Base-by-base conservation (phyloP, 768 basidiomycete genomes). In the Holtermanniella nyarrowii region DNA sequence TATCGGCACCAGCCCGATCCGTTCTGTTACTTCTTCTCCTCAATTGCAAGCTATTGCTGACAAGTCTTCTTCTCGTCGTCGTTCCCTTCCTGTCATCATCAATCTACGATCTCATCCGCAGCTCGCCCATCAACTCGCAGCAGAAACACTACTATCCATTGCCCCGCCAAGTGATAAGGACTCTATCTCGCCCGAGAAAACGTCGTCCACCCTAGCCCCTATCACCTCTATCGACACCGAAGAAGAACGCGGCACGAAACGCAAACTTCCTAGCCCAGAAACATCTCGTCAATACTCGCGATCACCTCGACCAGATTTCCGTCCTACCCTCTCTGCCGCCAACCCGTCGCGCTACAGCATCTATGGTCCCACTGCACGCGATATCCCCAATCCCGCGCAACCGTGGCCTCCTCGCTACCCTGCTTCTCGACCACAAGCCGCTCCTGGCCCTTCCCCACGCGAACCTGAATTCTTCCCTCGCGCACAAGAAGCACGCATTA, bases 91-190 rank as follows among this genome's bases (percentile, higher is more conserved):
- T 37, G 16, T 16, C 31, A 37, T 16, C 31, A 7, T 39, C 44
- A 4, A 22, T 16, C 31, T 31, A 20, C 22, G 12, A 4, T 37
- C 24, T 13, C 49, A 43, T 49, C 55, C 46, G 54, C 62, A 63
- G 66, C 62, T 60, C 37, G 70, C 64, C 14, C 66, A 69, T 40
- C 70, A 71, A 53, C 60, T 68, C 20, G 70, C 70, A 16, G 70
- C 70, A 16, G 70, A 71, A 47, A 60, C 70, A 4, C 54, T 71
- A 10, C 54, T 71, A 3, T 61, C 60, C 3, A 69, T 71, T 62
- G 67, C 64, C 5, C 66, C 69, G 2, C 20, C 50, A 14, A n/a
- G 48, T 11, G 47, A 53, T 42, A 42, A 47, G 42, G 45, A 40
- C 27, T 31, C 23, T n/a, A n/a, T n/a, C n/a, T 52, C 48, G 14